Evolutionary conservation across 306 rosid species (phyloP).

Genomic region (Inga laurina): DNA sequence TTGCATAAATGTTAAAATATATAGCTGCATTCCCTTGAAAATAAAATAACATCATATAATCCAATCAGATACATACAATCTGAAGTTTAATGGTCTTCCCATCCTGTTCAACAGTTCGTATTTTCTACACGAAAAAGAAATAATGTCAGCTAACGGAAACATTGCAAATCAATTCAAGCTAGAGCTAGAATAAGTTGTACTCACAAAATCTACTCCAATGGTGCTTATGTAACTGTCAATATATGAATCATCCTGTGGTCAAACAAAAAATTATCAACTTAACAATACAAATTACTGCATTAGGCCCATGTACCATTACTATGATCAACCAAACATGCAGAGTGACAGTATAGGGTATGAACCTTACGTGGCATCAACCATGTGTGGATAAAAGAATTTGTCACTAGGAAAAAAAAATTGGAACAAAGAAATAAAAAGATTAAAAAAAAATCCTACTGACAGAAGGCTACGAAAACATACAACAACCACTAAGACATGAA

Average conservation of each 20-base stretch:
- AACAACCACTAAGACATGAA: not conserved
- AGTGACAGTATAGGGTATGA: not conserved
- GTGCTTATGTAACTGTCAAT: slow-evolving; percentile 99
- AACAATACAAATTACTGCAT: slow-evolving; percentile 11
- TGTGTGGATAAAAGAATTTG: not conserved
- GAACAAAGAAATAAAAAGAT: not conserved
- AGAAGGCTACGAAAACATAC: not conserved
- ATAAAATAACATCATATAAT: slow-evolving; percentile 8
- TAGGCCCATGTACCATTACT: slow-evolving; percentile 18
- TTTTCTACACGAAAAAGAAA: slow-evolving; percentile 46
- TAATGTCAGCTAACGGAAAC: slow-evolving; percentile 15
- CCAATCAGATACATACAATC: slow-evolving; percentile 49
- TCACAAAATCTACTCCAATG: slow-evolving; percentile 97
- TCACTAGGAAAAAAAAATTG: not conserved
- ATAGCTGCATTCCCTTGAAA: slow-evolving; percentile 18
- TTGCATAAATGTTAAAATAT: slow-evolving; percentile 1
- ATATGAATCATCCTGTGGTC: slow-evolving; percentile 89
- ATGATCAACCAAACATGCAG: slow-evolving; percentile 28
- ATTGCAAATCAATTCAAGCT: slow-evolving; percentile 36
- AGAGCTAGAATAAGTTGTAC: slow-evolving; percentile 31
- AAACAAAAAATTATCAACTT: slow-evolving; percentile 14
- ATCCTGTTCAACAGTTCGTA: slow-evolving; percentile 62
- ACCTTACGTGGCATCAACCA: not conserved
- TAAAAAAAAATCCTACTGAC: not conserved
- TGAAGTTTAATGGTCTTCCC: slow-evolving; percentile 65